Base-by-base conservation (phyloP, 208 protist species). In the Trypanosoma rangeli region DNA sequence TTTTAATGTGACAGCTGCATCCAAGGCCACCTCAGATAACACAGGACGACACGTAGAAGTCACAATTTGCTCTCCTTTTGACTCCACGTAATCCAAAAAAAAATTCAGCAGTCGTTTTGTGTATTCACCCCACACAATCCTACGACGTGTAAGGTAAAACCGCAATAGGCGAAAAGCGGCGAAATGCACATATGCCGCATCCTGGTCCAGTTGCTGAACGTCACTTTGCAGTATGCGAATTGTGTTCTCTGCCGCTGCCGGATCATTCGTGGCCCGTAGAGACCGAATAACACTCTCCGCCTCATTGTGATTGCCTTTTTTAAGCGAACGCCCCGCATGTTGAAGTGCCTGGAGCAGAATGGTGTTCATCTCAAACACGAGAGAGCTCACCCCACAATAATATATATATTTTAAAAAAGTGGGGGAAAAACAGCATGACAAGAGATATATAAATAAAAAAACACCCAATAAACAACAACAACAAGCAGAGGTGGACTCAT, bases 1-100 rank as follows among this genome's bases (percentile, higher is more conserved):
- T 74, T 95, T 95, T 48, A 95, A 70, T 33, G 84, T 73, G 29
- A 95, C 76, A 12, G 82, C 87, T 8, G 74, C 37, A 20, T 74
- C 64, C 13, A 84, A 70, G n/a, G 80, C 55, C 28, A 82, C 64
- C 72, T 95, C 90, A 24, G 84, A 83, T 24, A 86, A 66, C 0
- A 90, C 85, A 12, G 87, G 79, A 42, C 79, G 72, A 86, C 87
- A 95, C 39, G 62, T n/a, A 46, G 68, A 62, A 2, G 73, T 70
- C 29, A 83, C 55, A 50, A 84, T 28, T 52, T 56, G 42, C 7
- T 64, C 68, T 57, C 62, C 68, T 24, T 72, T 63, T 44, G 28
- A 33, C 20, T 79, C 9, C 0, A 67, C 70, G 63, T 93, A 90
- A 24, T 74, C 53, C 7, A 83, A 56, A 0, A 94, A 68, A 57